Evolutionary conservation across 257 asterid genomes (phyloP).

Genomic region (Oldenlandia corymbosa): DNA sequence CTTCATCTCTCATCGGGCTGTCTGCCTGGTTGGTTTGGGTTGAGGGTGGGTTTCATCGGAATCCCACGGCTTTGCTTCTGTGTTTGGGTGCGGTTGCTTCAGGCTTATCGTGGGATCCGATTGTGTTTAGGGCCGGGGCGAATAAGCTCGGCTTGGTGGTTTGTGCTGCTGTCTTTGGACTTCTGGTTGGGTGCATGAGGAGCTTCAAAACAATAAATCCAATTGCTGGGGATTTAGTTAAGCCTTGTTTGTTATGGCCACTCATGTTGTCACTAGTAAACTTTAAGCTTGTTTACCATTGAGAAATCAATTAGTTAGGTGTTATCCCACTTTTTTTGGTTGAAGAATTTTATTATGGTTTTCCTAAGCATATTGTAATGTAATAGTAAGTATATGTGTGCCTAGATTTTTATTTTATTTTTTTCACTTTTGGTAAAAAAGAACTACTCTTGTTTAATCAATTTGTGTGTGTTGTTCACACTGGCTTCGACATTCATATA

Average conservation of each 20-base stretch:
- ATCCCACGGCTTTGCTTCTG: constrained; percentile 48
- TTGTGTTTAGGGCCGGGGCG: constrained; percentile 65
- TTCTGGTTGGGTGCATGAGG: constrained; percentile 46
- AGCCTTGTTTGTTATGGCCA: constrained; percentile 70
- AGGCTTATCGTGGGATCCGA: constrained; percentile 73
- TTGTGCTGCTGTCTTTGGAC: constrained; percentile 55
- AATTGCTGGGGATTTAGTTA: constrained; percentile 65
- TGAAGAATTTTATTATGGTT: too few species aligned
- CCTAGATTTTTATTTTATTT: too few species aligned
- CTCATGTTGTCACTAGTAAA: constrained; percentile 45
- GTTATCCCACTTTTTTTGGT: too few species aligned
- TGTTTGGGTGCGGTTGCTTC: constrained; percentile 52
- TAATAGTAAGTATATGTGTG: too few species aligned
- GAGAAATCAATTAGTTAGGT: too few species aligned
- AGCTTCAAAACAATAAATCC: constrained; percentile 56
- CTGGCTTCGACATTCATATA: too few species aligned
- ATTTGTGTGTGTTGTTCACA: too few species aligned
- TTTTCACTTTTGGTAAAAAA: too few species aligned
- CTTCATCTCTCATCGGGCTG: constrained; percentile 58
- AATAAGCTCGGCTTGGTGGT: constrained; percentile 49
- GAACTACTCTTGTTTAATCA: too few species aligned
- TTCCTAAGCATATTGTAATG: too few species aligned
- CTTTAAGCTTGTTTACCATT: constrained; percentile 44
- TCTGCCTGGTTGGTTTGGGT: constrained; percentile 97
- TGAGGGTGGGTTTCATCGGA: constrained; percentile 79